Percentiles rank a stretch among this genome's conserved stretches.
phyloP scores from a whole-genome alignment of 139 green algal genomes.

The Volvox africanus region DNA sequence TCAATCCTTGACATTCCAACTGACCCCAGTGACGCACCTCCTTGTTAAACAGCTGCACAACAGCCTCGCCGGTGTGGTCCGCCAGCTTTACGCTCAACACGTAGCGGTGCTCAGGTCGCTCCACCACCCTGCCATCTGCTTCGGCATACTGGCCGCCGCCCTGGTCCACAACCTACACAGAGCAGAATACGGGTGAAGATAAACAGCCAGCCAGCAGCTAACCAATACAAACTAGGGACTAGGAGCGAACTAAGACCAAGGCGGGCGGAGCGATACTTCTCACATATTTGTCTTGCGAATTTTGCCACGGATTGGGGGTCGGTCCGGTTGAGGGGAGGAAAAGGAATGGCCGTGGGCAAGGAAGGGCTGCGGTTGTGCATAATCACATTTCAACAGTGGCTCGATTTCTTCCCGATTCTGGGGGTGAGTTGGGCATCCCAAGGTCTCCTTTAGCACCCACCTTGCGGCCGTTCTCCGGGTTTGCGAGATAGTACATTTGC shows the following conservation, averaged over 20 bases:
- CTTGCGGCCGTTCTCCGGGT: constrained; percentile 90
- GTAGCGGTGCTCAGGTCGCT: constrained; percentile 74
- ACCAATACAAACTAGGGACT: too few relatives aligned
- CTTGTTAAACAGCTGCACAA: constrained; percentile 79
- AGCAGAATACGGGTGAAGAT: neutral
- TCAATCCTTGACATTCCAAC: too few relatives aligned
- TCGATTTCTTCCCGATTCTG: too few relatives aligned
- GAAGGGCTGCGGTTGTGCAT: too few relatives aligned
- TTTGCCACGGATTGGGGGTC: too few relatives aligned
- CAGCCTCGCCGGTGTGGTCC: constrained; percentile 65
- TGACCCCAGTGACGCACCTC: constrained; percentile 64
- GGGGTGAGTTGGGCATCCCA: neutral
- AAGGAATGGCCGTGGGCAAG: too few relatives aligned
- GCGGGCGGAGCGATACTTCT: too few relatives aligned
- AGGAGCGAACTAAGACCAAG: too few relatives aligned
- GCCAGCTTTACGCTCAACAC: constrained; percentile 68
- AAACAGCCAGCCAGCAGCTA: too few relatives aligned
- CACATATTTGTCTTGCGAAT: too few relatives aligned
- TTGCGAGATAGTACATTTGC: constrained; percentile 87
- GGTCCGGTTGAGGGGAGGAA: too few relatives aligned
- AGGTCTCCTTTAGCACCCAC: constrained; percentile 50
- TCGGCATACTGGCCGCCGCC: constrained; percentile 74
- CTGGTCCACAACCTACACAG: constrained; percentile 72
- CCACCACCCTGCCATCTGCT: constrained; percentile 65
- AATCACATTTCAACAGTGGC: too few relatives aligned